Evolutionary conservation across 345 rosid genomes (phyloP), one percentile per base, ranked within the genome.

Genomic region (Mercurialis annua): DNA sequence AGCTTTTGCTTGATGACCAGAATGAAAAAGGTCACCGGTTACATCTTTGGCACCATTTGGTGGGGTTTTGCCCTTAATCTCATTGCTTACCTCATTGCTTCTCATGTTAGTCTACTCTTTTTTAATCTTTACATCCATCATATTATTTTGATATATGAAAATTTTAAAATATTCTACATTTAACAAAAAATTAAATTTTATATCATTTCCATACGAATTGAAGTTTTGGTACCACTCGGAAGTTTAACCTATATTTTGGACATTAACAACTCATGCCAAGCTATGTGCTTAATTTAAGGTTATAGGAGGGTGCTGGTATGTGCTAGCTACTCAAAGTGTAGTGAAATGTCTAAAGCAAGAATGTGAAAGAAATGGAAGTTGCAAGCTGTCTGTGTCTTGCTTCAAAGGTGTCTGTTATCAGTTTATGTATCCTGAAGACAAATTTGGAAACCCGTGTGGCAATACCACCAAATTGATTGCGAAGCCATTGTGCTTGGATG

Each of bases 241-340:
- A n/a, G n/a, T n/a, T n/a, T n/a, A n/a, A n/a, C n/a, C n/a, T n/a
- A n/a, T n/a, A n/a, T n/a, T n/a, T 40, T 14, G 8, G 1, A 40
- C 11, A 40, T 40, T 40, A 40, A 40, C 11, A 3, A 3, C 11
- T 40, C 44, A 40, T 40, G 44, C 44, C n/a, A n/a, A n/a, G n/a
- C n/a, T n/a, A 40, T 40, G 44, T 40, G 40, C 40, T 53, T 0
- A 54, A 54, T 24, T 54, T 6, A 50, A 86, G 89, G 89, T 81
- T 42, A 80, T 82, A 2, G 92, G 92, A 65, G 92, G 88, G 16
- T 85, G 85, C 63, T 87, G 92, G 90, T 87, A 85, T 52, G 81
- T 82, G 14, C 86, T 87, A 0, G 85, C 86, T 0, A 82, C 73
- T 24, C 83, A 78, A 42, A 78, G 85, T 0, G 81, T 83, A 0